Evolutionary conservation across 169 alveolate species (phyloP), one percentile per base, ranked within the genome.

Genomic region (Cyclospora cayetanensis): DNA sequence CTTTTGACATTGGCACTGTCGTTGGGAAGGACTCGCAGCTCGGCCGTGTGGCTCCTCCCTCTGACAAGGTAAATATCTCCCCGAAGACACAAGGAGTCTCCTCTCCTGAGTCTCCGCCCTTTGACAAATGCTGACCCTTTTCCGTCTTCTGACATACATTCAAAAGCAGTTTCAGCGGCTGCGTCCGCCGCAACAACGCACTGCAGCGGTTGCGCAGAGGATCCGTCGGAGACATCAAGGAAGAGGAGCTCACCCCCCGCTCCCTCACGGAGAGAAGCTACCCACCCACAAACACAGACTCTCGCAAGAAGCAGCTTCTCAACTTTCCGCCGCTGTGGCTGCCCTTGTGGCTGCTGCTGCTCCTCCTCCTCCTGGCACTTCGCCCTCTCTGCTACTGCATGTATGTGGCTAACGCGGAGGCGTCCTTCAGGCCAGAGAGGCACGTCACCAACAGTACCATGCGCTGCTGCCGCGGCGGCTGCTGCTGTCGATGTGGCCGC

Each of bases 21-120:
- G 60, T 46, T 12, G 1, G 72, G 31, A n/a, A 31, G n/a, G 72
- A 60, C 72, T n/a, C 72, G 15, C 35, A 60, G 72, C 31, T 60
- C 72, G 35, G n/a, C 72, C 31, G 15, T 60, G 72, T 60, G 72
- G 5, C 35, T 12, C n/a, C 72, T 60, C 18, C 27, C 72, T 60
- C 11, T 12, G n/a, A n/a, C 72, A n/a, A n/a, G 31, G 72, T 15
- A 12, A 12, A 60, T 15, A n/a, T 60, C 31, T 12, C 72, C 72
- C 72, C 72, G 15, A 9, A 60, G 34, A n/a, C 72, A 60, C 35
- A 60, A 7, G 31, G 72, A 60, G 72, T 60, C 72, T n/a, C 72
- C 72, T 60, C 72, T 60, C 1, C 72, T 12, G 7, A 60, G 72
- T n/a, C 72, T 60, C 72, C 72, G 72, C 72, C 72, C 72, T 60